phyloP scores from a whole-genome alignment of 345 rosid species.

The Cochlearia excelsa region DNA sequence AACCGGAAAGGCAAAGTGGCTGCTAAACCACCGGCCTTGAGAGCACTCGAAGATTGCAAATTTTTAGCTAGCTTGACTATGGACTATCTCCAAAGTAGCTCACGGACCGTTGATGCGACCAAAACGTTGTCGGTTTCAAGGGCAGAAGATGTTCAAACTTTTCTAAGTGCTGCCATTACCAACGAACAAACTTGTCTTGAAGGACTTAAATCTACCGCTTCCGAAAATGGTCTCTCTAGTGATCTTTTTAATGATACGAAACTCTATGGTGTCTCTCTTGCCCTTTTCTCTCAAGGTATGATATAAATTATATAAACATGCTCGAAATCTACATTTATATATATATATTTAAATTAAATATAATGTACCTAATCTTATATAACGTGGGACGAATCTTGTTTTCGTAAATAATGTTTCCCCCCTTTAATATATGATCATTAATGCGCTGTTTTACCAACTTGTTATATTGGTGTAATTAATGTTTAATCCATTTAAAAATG shows the following conservation, averaged over 20 bases:
- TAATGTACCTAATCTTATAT: conserved; percentile 16
- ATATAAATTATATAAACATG: conserved; percentile 30
- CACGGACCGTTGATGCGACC: conserved; percentile 46
- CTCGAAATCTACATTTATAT: conserved; percentile 14
- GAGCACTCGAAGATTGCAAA: conserved; percentile 78
- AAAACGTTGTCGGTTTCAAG: conserved; percentile 38
- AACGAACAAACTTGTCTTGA: conserved; percentile 76
- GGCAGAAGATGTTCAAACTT: conserved; percentile 68
- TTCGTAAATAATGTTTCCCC: not conserved
- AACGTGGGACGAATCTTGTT: conserved; percentile 8
- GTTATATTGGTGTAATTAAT: not conserved
- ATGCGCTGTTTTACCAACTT: conserved; percentile 34
- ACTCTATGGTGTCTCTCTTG: conserved; percentile 72
- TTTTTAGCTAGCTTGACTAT: conserved; percentile 50
- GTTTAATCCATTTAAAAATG: too few relatives aligned
- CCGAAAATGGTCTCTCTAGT: conserved; percentile 47
- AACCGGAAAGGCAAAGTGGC: conserved; percentile 38
- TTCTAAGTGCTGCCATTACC: conserved; percentile 72
- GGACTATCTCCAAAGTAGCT: conserved; percentile 53
- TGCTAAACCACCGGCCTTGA: conserved; percentile 36
- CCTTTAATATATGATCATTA: too few relatives aligned
- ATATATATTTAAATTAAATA: not conserved
- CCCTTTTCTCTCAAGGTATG: conserved; percentile 60
- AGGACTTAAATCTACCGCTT: conserved; percentile 49
- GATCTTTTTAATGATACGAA: conserved; percentile 72